phyloP scores from a whole-genome alignment of 192 early-diverging fungal genomes.

The Linnemannia exigua region DNA sequence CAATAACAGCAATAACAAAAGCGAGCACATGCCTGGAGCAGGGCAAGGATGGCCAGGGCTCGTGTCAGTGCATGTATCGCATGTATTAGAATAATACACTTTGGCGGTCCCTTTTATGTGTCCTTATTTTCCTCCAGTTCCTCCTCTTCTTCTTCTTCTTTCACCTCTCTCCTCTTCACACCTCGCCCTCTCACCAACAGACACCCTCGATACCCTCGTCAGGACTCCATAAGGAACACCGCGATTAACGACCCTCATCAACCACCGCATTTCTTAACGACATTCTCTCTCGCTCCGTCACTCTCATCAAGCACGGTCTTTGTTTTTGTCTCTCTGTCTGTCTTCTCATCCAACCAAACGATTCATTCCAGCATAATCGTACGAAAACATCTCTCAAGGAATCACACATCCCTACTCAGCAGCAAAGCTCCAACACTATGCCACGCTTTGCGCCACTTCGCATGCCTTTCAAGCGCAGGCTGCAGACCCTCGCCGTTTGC shows the following conservation, averaged over 20 bases:
- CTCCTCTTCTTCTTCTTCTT: constrained; percentile 2
- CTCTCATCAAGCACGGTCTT: neutral
- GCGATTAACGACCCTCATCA: neutral
- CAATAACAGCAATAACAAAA: neutral
- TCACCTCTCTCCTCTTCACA: constrained; percentile 1
- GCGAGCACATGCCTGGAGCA: neutral
- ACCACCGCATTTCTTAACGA: neutral
- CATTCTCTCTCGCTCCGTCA: neutral
- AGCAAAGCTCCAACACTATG: neutral
- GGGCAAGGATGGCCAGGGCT: neutral
- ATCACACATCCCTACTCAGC: neutral
- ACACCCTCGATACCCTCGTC: neutral
- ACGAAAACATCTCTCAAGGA: neutral
- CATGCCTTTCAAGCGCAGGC: constrained; percentile 73
- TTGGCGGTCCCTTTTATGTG: neutral
- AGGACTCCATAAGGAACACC: neutral
- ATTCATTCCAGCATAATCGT: no score
- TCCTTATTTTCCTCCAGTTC: neutral
- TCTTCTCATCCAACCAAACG: neutral
- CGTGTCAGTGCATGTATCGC: neutral
- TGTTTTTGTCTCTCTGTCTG: neutral
- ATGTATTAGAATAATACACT: neutral
- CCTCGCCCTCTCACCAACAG: neutral
- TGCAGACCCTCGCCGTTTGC: constrained; percentile 73
- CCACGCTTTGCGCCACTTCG: constrained; percentile 72